These are phyloP conservation scores for Pseudogymnoascus sp. DNA, from an alignment of 2,329 filamentous ascomycete genomes.

Conservation along the genomic window DNA sequence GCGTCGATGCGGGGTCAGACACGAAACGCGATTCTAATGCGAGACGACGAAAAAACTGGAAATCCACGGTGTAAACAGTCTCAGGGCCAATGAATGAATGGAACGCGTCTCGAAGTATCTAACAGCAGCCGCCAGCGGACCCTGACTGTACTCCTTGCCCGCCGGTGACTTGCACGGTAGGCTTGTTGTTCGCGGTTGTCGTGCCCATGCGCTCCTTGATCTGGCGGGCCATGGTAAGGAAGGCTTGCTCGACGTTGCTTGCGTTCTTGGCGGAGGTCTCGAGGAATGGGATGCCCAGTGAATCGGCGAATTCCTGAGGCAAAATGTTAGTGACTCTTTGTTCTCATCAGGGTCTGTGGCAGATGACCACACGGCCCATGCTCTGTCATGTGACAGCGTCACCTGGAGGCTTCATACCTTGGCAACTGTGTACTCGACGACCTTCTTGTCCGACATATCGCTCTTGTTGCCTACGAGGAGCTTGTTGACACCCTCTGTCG, in stretches of 20 bases:
- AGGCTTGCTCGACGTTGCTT: conserved; percentile 98
- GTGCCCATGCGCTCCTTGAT: conserved; percentile 99
- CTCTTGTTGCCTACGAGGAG: conserved; percentile 99
- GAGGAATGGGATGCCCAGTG: conserved; percentile 96
- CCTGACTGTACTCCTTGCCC: conserved; percentile 89
- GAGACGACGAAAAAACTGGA: conserved; percentile 6
- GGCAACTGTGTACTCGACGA: conserved; percentile 97
- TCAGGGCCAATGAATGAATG: conserved; percentile 2
- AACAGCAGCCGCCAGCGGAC: conserved; percentile 84
- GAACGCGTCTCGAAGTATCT: conserved; percentile 34
- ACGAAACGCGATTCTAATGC: conserved; percentile 9
- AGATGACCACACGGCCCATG: conserved; percentile 4
- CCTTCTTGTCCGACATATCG: conserved; percentile 99
- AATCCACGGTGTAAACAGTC: conserved; percentile 2
- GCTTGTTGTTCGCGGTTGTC: conserved; percentile 92
- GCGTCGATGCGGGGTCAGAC: conserved; percentile 5
- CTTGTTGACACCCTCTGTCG: conserved; percentile 99
- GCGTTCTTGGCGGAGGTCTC: conserved; percentile 99
- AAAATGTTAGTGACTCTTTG: conserved; percentile 16
- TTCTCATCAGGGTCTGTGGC: background rate
- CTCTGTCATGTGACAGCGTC: conserved; percentile 17
- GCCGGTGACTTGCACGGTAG: conserved; percentile 89
- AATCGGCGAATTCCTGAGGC: conserved; percentile 90
- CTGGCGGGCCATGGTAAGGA: conserved; percentile 99
- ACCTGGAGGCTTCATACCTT: conserved; percentile 59